Conservation (phyloP, 257 asterid genomes). For the Jaltomata sinuosa region DNA sequence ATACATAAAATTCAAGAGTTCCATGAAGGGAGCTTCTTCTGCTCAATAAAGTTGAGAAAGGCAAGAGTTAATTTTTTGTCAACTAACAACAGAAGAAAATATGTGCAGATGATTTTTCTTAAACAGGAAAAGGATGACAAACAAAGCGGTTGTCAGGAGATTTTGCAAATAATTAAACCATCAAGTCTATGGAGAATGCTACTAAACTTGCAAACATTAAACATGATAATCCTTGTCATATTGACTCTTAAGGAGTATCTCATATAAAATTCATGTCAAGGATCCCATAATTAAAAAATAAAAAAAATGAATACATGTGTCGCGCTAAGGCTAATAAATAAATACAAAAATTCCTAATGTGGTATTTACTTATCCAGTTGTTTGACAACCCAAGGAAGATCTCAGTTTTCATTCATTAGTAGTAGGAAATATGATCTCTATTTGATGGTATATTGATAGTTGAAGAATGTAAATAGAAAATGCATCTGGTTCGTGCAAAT, state of each 20-base stretch:
- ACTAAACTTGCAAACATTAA: not conserved
- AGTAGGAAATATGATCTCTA: not conserved
- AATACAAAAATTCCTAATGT: not conserved
- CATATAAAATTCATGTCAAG: not conserved
- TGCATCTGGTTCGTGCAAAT: not conserved
- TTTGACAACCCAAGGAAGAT: not conserved
- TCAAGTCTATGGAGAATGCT: not conserved
- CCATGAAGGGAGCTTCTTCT: slow-evolving; percentile 92
- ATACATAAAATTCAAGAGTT: slow-evolving; percentile 71
- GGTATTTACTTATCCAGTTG: not conserved
- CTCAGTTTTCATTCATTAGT: not conserved
- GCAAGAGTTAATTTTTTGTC: not conserved
- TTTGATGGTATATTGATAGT: not conserved
- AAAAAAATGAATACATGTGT: not conserved
- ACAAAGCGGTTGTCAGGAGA: not conserved
- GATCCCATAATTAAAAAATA: not conserved
- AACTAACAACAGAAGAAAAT: not conserved
- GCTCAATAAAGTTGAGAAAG: slow-evolving; percentile 25
- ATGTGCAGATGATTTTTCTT: not conserved
- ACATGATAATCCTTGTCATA: not conserved
- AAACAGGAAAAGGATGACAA: not conserved
- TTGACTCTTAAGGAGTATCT: not conserved
- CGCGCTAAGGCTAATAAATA: not conserved
- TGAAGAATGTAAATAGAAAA: not conserved
- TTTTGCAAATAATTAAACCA: not conserved